Percentiles rank a stretch among this genome's conserved stretches.
Conservation (phyloP, 306 rosid species). For the Begonia loranthoides region DNA sequence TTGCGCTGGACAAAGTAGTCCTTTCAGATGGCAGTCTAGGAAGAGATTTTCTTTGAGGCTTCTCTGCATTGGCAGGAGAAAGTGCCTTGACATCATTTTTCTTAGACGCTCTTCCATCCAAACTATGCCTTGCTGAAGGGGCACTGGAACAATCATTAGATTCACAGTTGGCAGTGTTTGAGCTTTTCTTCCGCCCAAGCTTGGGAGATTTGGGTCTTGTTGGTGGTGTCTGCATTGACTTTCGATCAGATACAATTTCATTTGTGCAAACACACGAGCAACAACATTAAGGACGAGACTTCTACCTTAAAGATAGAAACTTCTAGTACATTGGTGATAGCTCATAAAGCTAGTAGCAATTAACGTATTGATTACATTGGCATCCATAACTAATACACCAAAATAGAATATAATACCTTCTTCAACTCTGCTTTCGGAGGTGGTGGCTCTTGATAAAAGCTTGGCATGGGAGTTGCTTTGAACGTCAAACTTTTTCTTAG, state of each 20-base stretch:
- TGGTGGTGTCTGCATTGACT: constrained; percentile 59
- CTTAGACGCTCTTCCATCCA: constrained; percentile 47
- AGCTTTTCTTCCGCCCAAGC: constrained; percentile 81
- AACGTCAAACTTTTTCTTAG: constrained; percentile 50
- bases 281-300: too few relatives aligned
- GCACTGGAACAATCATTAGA: constrained; percentile 24
- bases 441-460: constrained; percentile 57
- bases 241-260: background rate
- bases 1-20: constrained; percentile 17
- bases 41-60: constrained; percentile 83
- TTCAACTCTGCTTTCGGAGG: constrained; percentile 59
- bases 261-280: too few relatives aligned
- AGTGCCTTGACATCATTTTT: too few relatives aligned
- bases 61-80: constrained; percentile 36
- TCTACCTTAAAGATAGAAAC: too few relatives aligned
- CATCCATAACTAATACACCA: too few relatives aligned
- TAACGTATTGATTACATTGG: too few relatives aligned
- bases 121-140: constrained; percentile 39
- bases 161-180: constrained; percentile 30
- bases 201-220: constrained; percentile 99
- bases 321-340: too few relatives aligned
- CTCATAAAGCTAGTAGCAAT: too few relatives aligned
- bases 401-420: constrained; percentile 26
- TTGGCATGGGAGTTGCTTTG: constrained; percentile 79
- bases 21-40: constrained; percentile 68